Conservation (phyloP, 768 basidiomycete genomes). For the Lactarius quietus region DNA sequence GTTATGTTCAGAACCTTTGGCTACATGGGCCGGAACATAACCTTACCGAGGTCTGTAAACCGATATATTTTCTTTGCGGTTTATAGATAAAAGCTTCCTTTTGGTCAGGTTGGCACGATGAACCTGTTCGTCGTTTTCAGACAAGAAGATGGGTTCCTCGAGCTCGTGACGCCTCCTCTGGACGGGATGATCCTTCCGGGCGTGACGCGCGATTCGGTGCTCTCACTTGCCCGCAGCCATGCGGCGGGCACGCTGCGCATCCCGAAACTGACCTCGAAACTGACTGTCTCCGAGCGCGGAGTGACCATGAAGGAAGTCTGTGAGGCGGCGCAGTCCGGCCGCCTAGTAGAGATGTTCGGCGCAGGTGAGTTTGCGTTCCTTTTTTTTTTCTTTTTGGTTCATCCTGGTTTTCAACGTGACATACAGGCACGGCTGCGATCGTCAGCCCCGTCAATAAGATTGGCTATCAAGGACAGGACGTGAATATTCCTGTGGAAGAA, state of each 20-base stretch:
- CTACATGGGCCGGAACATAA: conserved; percentile 58
- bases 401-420: neutral
- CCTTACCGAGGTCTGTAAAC: conserved; percentile 47
- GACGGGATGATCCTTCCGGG: conserved; percentile 43
- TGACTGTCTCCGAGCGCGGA: conserved; percentile 32
- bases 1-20: conserved; percentile 81
- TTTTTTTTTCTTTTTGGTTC: neutral
- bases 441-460: conserved; percentile 37
- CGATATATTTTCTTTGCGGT: conserved; percentile 32
- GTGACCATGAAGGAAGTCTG: conserved; percentile 36
- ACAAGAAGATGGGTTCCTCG: conserved; percentile 48
- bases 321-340: conserved; percentile 29
- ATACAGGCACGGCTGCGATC: conserved; percentile 41
- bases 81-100: conserved; percentile 32
- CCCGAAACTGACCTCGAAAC: conserved; percentile 28
- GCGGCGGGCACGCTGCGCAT: conserved; percentile 30
- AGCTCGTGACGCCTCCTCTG: conserved; percentile 27
- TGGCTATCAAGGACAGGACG: conserved; percentile 42
- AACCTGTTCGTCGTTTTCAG: conserved; percentile 71
- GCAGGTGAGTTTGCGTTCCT: conserved; percentile 10
- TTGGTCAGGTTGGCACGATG: conserved; percentile 68
- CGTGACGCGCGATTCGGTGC: conserved; percentile 40
- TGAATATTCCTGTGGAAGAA: conserved; percentile 39
- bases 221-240: conserved; percentile 38
- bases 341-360: conserved; percentile 36